Evolutionary conservation across 805 yeast genomes (phyloP).

Genomic region (Lipomyces sp.): DNA sequence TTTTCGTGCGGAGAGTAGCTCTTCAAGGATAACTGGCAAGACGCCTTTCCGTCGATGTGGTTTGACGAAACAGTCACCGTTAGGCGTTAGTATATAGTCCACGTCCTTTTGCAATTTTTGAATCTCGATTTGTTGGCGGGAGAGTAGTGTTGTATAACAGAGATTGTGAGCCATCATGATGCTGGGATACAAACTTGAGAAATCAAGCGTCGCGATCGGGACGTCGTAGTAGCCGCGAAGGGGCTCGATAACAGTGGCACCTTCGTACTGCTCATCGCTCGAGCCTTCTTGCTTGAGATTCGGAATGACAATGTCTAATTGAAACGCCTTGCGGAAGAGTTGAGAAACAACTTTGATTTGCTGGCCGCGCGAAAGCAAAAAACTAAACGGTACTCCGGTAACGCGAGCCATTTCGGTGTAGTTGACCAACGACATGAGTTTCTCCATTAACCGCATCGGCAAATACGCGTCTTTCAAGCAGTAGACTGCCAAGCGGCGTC

Average conservation of each 20-base stretch:
- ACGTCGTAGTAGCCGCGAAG: constrained; percentile 92
- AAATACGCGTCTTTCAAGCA: constrained; percentile 95
- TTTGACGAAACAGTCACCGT: constrained; percentile 88
- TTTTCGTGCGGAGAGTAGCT: constrained; percentile 88
- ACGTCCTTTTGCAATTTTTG: constrained; percentile 63
- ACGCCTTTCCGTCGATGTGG: constrained; percentile 74
- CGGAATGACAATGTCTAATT: constrained; percentile 86
- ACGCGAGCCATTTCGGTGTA: constrained; percentile 99
- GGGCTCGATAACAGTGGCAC: constrained; percentile 99
- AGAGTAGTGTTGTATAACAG: constrained; percentile 89
- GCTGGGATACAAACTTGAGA: constrained; percentile 95
- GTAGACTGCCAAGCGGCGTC: constrained; percentile 94
- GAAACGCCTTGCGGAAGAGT: constrained; percentile 86
- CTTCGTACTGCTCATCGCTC: constrained; percentile 91
- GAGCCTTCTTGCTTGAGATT: constrained; percentile 81
- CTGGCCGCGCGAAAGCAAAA: constrained; percentile 87
- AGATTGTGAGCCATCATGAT: constrained; percentile 99
- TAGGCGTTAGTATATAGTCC: constrained; percentile 88
- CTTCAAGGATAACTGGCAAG: constrained; percentile 88
- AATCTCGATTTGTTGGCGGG: constrained; percentile 63
- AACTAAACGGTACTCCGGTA: constrained; percentile 97
- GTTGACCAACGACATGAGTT: constrained; percentile 93
- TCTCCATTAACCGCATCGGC: constrained; percentile 85
- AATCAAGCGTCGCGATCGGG: constrained; percentile 97
- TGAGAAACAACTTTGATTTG: constrained; percentile 97